phyloP scores from a whole-genome alignment of 1,139 yeast species.

The Suhomyces coccinellae region DNA sequence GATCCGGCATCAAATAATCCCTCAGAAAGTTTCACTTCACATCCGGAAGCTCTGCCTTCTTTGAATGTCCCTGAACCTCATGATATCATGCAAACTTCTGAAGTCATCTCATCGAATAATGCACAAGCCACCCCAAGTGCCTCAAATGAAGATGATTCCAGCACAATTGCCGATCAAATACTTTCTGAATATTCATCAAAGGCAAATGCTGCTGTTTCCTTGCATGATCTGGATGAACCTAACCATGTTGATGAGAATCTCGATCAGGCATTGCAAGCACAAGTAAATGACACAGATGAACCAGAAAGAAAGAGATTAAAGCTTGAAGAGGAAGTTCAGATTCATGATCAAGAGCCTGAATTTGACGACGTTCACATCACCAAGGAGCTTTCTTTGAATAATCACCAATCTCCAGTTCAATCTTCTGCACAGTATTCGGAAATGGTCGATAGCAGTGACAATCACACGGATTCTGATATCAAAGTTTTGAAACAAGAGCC shows the following conservation, averaged over 20 bases:
- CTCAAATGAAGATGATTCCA: background rate
- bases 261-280: background rate
- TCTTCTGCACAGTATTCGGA: background rate
- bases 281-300: background rate
- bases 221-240: background rate
- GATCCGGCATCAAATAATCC: background rate
- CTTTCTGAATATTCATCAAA: background rate
- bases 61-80: background rate
- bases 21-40: background rate
- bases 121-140: background rate
- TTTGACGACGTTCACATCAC: background rate
- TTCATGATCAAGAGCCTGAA: no score
- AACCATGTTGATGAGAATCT: background rate
- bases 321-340: background rate
- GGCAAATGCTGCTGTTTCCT: background rate
- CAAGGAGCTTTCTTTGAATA: background rate
- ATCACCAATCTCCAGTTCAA: background rate
- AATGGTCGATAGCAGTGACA: background rate
- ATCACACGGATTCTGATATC: no score
- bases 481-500: no score
- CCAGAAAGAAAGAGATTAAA: slow-evolving; percentile 3
- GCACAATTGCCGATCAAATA: background rate
- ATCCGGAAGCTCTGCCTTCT: background rate
- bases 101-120: background rate
- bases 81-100: background rate